These are phyloP conservation scores for Plasmodiophora brassicae DNA, from an alignment of 208 protist species.

Conservation along the genomic window DNA sequence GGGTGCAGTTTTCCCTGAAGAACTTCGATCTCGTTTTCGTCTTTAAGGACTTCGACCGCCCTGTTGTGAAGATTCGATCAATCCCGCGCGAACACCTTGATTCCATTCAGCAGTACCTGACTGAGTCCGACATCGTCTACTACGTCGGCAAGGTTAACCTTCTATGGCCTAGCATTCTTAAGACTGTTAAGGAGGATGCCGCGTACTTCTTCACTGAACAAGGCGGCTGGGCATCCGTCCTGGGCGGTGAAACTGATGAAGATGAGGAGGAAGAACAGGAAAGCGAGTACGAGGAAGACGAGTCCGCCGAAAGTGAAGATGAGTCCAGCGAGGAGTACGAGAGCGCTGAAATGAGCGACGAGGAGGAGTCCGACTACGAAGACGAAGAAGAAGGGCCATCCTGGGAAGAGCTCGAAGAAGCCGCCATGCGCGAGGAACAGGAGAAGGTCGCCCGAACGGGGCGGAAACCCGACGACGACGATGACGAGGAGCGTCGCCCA, in stretches of 20 bases:
- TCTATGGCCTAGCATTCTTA: neutral
- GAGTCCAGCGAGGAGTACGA: neutral
- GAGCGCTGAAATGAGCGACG: neutral
- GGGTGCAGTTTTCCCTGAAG: constrained; percentile 64
- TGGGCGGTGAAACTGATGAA: neutral
- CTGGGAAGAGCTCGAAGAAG: constrained; percentile 1
- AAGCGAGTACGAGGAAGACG: constrained; percentile 5
- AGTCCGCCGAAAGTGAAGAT: neutral
- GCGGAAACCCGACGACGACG: neutral
- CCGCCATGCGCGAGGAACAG: constrained; percentile 3
- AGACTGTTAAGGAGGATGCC: constrained; percentile 5
- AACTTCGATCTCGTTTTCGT: constrained; percentile 95
- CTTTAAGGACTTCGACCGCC: constrained; percentile 83
- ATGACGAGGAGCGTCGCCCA: neutral
- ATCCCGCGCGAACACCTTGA: neutral
- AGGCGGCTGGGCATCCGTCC: constrained; percentile 1
- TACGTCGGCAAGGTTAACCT: constrained; percentile 3
- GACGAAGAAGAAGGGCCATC: neutral
- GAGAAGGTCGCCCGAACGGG: neutral
- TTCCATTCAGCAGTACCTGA: neutral
- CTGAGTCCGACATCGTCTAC: constrained; percentile 3
- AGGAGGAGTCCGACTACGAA: neutral
- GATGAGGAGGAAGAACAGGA: constrained; percentile 16
- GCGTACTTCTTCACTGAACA: constrained; percentile 30
- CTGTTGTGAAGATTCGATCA: constrained; percentile 9